A percentile compares a stretch with the other conserved stretches of the same genome.
These are phyloP conservation scores for Friedmanniomyces simplex DNA, from an alignment of 495 filamentous ascomycete species.

Conservation along the genomic window DNA sequence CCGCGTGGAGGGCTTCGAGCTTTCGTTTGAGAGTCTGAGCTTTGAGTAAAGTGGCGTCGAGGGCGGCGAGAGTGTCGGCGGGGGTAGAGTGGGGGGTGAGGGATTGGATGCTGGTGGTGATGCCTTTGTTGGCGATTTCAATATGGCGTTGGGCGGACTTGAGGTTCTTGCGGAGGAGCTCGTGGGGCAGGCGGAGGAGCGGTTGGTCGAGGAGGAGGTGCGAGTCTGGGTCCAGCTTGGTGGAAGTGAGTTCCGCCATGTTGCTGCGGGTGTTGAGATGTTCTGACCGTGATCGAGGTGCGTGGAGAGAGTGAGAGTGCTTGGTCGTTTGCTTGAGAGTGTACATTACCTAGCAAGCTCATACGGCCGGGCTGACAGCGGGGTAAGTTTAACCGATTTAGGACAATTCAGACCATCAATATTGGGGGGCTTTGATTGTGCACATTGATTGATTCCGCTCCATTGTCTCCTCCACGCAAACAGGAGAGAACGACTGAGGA, in stretches of 20 bases:
- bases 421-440: too few species aligned
- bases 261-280: neutral
- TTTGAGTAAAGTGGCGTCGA: constrained; percentile 74
- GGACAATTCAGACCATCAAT: too few species aligned
- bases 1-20: constrained; percentile 62
- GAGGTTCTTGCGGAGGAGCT: constrained; percentile 86
- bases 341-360: too few species aligned
- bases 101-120: constrained; percentile 60
- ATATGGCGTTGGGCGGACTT: constrained; percentile 73
- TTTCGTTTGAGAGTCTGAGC: constrained; percentile 84
- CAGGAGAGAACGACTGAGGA: too few species aligned
- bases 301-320: too few species aligned
- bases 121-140: constrained; percentile 63
- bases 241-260: constrained; percentile 37
- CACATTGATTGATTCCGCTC: too few species aligned
- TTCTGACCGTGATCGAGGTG: neutral
- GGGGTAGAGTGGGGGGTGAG: constrained; percentile 44
- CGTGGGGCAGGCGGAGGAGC: constrained; percentile 80
- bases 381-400: too few species aligned
- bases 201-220: constrained; percentile 81
- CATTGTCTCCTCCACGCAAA: too few species aligned
- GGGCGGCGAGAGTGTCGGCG: constrained; percentile 51
- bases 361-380: too few species aligned
- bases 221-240: constrained; percentile 62
- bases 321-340: too few species aligned